phyloP scores from a whole-genome alignment of 805 yeast genomes.

The Saccharomycopsis fermentans region DNA sequence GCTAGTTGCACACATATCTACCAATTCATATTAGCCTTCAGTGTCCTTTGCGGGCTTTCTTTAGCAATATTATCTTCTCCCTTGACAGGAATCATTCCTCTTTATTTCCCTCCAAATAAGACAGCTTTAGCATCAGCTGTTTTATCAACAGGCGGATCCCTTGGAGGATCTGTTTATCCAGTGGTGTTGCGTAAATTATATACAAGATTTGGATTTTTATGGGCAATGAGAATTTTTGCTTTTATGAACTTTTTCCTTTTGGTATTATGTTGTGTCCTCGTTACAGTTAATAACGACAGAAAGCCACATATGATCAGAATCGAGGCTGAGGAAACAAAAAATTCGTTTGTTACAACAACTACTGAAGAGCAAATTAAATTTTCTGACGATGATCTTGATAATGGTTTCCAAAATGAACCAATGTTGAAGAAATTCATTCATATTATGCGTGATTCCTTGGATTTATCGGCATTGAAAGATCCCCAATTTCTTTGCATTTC shows the following conservation, averaged over 20 bases:
- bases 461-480: conserved; percentile 34
- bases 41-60: conserved; percentile 46
- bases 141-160: conserved; percentile 41
- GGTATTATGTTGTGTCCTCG: conserved; percentile 26
- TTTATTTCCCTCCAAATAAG: conserved; percentile 44
- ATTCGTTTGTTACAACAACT: background rate
- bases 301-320: background rate
- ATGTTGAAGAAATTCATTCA: conserved; percentile 20
- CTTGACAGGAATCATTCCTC: conserved; percentile 47
- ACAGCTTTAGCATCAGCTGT: conserved; percentile 46
- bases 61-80: conserved; percentile 49
- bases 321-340: background rate
- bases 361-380: background rate
- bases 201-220: conserved; percentile 36
- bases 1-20: conserved; percentile 41
- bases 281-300: conserved; percentile 30
- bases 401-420: background rate
- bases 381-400: background rate
- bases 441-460: conserved; percentile 32
- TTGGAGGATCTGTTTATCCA: conserved; percentile 49
- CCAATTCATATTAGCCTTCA: conserved; percentile 52
- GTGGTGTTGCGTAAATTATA: conserved; percentile 39
- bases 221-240: conserved; percentile 47
- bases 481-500: conserved; percentile 32
- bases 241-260: conserved; percentile 33